Base-by-base conservation (phyloP, 352 stramenopile species). In the Phytophthora crassamura region DNA sequence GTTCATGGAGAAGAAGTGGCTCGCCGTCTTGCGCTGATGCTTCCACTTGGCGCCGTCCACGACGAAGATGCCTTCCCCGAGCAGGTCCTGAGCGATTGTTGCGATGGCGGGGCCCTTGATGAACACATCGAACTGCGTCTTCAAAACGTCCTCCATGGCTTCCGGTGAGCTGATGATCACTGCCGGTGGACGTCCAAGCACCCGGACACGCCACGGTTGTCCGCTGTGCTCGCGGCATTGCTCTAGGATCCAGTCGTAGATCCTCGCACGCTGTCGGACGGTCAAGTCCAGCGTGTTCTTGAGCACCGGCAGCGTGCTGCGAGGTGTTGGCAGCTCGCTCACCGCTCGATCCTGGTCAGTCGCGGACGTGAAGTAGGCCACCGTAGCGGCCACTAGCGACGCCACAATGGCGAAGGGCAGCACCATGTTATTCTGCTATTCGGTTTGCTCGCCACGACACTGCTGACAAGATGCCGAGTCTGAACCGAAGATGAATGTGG, bases 1-100 rank as follows among this genome's bases (percentile, higher is more conserved):
- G 32, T 75, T 71, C 53, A 74, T 77, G 5, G 83, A 91, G 46
- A 97, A 97, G 16, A 98, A 92, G 52, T 97, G 89, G 47, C 88
- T 97, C 49, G 89, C 90, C 18, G 74, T 86, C 69, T 95, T 96
- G 63, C 88, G 85, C 53, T 97, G 89, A 52, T 80, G 59, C 22
- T 72, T 72, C 89, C 89, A 97, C 22, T 65, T 57, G 16, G 48
- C 64, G 20, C 87, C 85, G 66, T 96, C 86, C 10, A 80, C 49
- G 7, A 59, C 72, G 48, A 96, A 91, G 55, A 97, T 94, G 42
- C 89, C 88, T 7, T 85, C 62, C 25, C 88, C 88, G 28, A 97
- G 82, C 41, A 95, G 70, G 43, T 93, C 80, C 9, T 60, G 40
- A 0, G 85, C 58, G 8, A 88, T 74, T n/a, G 59, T 50, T 0